phyloP scores from a whole-genome alignment of 495 filamentous ascomycete genomes.

The Talaromyces wortmannii region DNA sequence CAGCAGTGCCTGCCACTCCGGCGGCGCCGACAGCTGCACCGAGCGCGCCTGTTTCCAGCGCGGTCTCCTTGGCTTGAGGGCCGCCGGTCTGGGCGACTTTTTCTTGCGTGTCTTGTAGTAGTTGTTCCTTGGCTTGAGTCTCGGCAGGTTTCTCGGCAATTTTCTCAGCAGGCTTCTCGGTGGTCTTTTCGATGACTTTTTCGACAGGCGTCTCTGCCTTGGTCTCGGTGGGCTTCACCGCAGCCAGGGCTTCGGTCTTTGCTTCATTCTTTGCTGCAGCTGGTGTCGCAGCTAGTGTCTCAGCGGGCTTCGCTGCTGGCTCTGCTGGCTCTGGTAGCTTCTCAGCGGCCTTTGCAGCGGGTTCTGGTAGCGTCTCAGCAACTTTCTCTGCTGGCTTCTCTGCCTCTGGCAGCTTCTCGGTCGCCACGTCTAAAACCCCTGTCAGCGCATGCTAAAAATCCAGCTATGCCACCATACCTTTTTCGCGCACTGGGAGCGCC shows the following conservation, averaged over 20 bases:
- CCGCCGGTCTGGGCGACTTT: background rate
- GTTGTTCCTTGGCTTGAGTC: constrained; percentile 10
- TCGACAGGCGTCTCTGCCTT: background rate
- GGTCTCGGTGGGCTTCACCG: background rate
- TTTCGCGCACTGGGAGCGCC: background rate
- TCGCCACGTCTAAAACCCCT: background rate
- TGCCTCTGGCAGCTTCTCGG: too few relatives aligned
- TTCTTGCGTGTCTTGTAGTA: constrained; percentile 12
- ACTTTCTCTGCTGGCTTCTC: too few relatives aligned
- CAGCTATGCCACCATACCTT: background rate
- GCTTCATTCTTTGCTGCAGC: background rate
- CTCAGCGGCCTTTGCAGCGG: too few relatives aligned
- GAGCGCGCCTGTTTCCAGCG: background rate
- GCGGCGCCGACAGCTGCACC: constrained; percentile 8
- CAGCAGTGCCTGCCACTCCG: constrained; percentile 15
- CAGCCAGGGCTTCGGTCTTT: constrained; percentile 1
- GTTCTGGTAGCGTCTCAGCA: too few relatives aligned
- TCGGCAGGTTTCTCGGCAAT: constrained; percentile 5
- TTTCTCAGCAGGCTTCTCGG: constrained; percentile 4
- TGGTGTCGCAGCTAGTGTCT: too few relatives aligned
- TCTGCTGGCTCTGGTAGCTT: too few relatives aligned
- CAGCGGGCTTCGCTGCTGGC: too few relatives aligned
- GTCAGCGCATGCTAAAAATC: too few relatives aligned
- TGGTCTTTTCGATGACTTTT: constrained; percentile 5
- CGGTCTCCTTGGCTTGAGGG: constrained; percentile 9